These are phyloP conservation scores for Cydonia oblonga DNA, from an alignment of 331 rosid genomes.

Conservation along the genomic window DNA sequence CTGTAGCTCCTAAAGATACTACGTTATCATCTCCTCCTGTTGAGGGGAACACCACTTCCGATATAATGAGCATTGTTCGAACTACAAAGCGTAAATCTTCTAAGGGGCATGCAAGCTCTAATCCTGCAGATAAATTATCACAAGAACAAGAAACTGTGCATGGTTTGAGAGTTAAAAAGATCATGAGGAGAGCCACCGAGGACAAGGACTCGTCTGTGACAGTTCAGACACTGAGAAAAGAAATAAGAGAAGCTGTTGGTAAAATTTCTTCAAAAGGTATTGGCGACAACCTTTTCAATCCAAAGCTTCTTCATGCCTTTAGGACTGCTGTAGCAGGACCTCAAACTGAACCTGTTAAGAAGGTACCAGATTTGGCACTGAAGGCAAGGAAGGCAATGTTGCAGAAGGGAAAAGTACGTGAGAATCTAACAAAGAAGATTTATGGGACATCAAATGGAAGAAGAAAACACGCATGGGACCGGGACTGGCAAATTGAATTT, in stretches of 20 bases:
- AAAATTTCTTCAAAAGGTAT: slow-evolving; percentile 45
- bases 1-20: slow-evolving; percentile 19
- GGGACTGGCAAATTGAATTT: slow-evolving; percentile 93
- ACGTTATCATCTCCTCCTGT: slow-evolving; percentile 19
- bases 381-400: slow-evolving; percentile 66
- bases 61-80: slow-evolving; percentile 66
- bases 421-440: slow-evolving; percentile 82
- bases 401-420: slow-evolving; percentile 86
- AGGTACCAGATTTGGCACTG: slow-evolving; percentile 48
- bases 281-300: slow-evolving; percentile 61
- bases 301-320: slow-evolving; percentile 92
- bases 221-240: slow-evolving; percentile 73
- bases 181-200: slow-evolving; percentile 74
- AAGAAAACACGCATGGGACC: slow-evolving; percentile 85
- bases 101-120: slow-evolving; percentile 25
- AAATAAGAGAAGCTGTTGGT: slow-evolving; percentile 81
- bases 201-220: slow-evolving; percentile 58
- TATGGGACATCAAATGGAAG: slow-evolving; percentile 67
- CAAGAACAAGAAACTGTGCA: slow-evolving; percentile 41
- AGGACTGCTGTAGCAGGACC: slow-evolving; percentile 78
- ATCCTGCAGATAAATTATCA: slow-evolving; percentile 28
- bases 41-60: slow-evolving; percentile 24
- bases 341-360: slow-evolving; percentile 54
- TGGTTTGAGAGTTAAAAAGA: slow-evolving; percentile 85
- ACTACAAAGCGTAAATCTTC: slow-evolving; percentile 44